Evolutionary conservation across 2,329 filamentous ascomycete species (phyloP), one percentile per base, ranked within the genome.

Genomic region (Shiraia bambusicola): DNA sequence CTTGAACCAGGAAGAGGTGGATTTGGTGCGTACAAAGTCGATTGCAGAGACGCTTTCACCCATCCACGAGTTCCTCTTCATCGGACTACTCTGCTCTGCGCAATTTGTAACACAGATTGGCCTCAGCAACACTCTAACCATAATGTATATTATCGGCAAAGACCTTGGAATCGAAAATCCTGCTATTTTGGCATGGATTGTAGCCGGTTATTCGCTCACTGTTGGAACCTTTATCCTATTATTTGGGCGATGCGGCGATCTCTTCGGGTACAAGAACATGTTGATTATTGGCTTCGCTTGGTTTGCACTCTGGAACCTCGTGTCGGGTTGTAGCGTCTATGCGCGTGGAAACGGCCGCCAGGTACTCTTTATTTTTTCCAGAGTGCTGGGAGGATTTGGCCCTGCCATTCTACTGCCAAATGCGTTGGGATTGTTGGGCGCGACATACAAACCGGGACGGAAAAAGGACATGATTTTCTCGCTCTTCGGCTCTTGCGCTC

Each of bases 331-430:
- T 15, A 65, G 66, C 28, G 66, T 72, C 2, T 76, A 73, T 45
- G 58, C 58, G 1, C 15, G 43, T 3, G 48, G 45, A 1, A 49
- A 47, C 24, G 46, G 52, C 2, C 58, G 58, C 6, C 56, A 62
- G 22, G 61, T 69, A 2, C 54, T 72, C 2, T 71, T 72, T 43
- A 62, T 65, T 26, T 65, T 67, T 28, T 56, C 63, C 1, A 49
- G 69, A 28, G 69, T 63, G 0, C 34, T 72, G 17, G 56, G 63
- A 33, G 76, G 81, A 0, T 74, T 84, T 13, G 84, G 84, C 0
- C 79, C 81, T 0, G 81, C 82, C 0, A 70, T 87, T 25, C 67
- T 76, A 9, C 69, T 87, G 16, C 84, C 84, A 1, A 87, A 85
- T 47, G 81, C 73, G 0, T 65, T 87, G 15, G 83, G 82, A 2